These are phyloP conservation scores for Venturiaceae sp. DNA, from an alignment of 2,329 filamentous ascomycete species.

Conservation along the genomic window DNA sequence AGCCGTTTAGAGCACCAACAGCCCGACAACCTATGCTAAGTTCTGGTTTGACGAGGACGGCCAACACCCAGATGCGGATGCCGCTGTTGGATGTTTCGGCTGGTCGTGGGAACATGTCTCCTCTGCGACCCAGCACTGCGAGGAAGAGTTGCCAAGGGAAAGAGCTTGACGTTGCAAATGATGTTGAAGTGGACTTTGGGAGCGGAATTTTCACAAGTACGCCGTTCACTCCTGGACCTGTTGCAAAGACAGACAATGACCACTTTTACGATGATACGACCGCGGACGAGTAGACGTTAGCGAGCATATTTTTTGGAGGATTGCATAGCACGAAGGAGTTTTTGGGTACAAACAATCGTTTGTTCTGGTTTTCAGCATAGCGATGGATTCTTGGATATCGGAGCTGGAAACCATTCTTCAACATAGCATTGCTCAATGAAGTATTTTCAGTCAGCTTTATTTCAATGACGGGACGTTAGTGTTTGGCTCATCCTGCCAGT, in stretches of 20 bases:
- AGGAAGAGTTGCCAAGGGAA: background rate
- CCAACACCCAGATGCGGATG: conserved; percentile 10
- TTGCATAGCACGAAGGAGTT: background rate
- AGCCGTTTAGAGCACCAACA: conserved; percentile 20
- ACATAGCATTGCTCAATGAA: background rate
- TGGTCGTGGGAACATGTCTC: conserved; percentile 11
- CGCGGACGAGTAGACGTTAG: background rate
- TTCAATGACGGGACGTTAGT: no score
- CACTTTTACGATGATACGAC: background rate
- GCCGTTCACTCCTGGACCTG: conserved; percentile 18
- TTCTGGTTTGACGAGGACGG: conserved; percentile 12
- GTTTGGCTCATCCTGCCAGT: no score
- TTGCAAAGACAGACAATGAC: background rate
- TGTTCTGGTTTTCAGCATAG: background rate
- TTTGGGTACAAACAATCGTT: background rate
- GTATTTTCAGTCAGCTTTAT: background rate
- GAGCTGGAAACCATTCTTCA: background rate
- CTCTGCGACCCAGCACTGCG: conserved; percentile 21
- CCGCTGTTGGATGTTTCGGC: conserved; percentile 21
- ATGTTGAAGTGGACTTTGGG: conserved; percentile 23
- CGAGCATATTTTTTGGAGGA: background rate
- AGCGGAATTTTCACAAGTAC: conserved; percentile 28
- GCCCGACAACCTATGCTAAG: conserved; percentile 19
- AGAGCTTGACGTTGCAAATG: background rate
- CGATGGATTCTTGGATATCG: background rate